Evolutionary conservation across 2,329 filamentous ascomycete species (phyloP), one percentile per base, ranked within the genome.

Genomic region (Paraphoma sp.): DNA sequence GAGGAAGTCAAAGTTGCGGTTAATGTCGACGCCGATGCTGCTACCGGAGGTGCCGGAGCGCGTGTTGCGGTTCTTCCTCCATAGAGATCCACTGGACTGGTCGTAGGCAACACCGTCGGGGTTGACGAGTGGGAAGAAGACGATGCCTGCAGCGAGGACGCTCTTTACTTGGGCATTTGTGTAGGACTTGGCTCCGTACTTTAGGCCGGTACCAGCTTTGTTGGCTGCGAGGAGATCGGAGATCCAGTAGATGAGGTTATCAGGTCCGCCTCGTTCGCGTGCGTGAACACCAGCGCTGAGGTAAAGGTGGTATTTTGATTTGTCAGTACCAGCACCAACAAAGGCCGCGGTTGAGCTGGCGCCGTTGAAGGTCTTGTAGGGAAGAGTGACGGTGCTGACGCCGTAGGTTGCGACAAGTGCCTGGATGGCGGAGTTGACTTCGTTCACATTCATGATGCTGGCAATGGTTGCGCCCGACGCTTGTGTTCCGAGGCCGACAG

Each of bases 191-290:
- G 73, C 75, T 45, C 84, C 85, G 62, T 85, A 87, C 2, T 72
- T 77, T 9, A 87, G 67, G 6, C 84, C 84, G 3, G 74, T 78
- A 18, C 79, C 77, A 33, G 79, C 73, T 63, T 81, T 79, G 60
- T 82, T 78, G 16, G 85, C 85, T 45, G 80, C 79, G 3, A 87
- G 78, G 4, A 87, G 76, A 65, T 87, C 85, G 0, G 83, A 76
- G 30, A 86, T 76, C 73, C 85, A 86, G 76, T 86, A 86, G 43
- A 87, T 71, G 12, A 87, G 75, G 56, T 83, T 78, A 65, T 87
- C 85, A 0, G 84, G 79, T 0, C 80, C 82, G 28, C 84, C 85
- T 9, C 85, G 81, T 72, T 87, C 85, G 23, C 85, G 82, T 8
- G 85, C 83, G 63, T 87, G 85, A 45, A 86, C 80, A 28, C 78